These are phyloP conservation scores for Gymnopilus dilepis DNA, from an alignment of 768 basidiomycete species.

Conservation along the genomic window DNA sequence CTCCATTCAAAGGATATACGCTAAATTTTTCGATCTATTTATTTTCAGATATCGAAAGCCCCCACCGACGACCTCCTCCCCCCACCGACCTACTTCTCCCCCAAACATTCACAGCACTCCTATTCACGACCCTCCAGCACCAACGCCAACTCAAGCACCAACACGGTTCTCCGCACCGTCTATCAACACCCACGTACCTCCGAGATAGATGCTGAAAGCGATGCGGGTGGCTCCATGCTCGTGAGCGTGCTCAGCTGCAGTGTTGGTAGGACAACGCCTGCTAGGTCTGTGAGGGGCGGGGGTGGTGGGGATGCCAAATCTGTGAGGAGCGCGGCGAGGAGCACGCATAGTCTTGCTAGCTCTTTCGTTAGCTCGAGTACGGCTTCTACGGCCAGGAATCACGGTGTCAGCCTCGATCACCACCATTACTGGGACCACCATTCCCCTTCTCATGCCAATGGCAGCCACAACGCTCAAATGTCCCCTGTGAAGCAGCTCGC, in stretches of 20 bases:
- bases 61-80: slow-evolving; percentile 73
- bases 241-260: slow-evolving; percentile 43
- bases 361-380: slow-evolving; percentile 16
- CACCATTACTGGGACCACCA: background rate
- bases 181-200: slow-evolving; percentile 38
- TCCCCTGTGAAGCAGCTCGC: slow-evolving; percentile 35
- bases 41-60: slow-evolving; percentile 75
- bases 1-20: background rate
- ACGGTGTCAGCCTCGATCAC: background rate
- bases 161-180: slow-evolving; percentile 29
- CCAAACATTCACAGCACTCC: background rate
- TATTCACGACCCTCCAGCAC: background rate
- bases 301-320: slow-evolving; percentile 2
- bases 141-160: slow-evolving; percentile 7
- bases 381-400: slow-evolving; percentile 16
- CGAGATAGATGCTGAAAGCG: slow-evolving; percentile 45
- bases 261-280: background rate
- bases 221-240: slow-evolving; percentile 49
- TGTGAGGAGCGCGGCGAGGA: slow-evolving; percentile 20
- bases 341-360: slow-evolving; percentile 16
- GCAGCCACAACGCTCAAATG: slow-evolving; percentile 10
- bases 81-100: slow-evolving; percentile 25
- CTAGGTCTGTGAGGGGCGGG: too few relatives aligned
- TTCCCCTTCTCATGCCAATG: background rate
- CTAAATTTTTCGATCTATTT: background rate